Conservation (phyloP, 768 basidiomycete genomes). For the Boletales sp. region DNA sequence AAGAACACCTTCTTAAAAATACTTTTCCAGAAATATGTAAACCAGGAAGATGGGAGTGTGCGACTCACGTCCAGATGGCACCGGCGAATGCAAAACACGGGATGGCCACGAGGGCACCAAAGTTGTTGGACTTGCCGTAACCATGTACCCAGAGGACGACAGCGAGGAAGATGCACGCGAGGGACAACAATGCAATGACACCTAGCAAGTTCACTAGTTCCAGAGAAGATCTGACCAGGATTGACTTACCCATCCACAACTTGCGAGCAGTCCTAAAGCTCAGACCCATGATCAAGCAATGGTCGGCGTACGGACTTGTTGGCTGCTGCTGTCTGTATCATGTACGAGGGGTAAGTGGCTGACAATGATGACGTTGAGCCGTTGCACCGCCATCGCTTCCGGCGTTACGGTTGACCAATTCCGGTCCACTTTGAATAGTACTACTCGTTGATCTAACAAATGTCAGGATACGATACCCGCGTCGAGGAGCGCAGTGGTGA, state of each 20-base stretch:
- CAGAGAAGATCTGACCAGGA: background rate
- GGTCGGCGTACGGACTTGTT: too few species aligned
- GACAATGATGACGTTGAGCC: background rate
- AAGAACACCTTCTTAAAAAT: conserved; percentile 26
- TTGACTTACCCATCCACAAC: conserved; percentile 33
- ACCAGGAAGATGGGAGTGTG: background rate
- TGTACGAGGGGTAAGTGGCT: background rate
- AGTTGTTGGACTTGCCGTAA: conserved; percentile 31
- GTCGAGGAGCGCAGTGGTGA: too few species aligned
- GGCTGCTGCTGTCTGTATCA: too few species aligned
- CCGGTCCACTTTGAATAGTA: too few species aligned
- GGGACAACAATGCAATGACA: conserved; percentile 35
- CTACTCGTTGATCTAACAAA: too few species aligned
- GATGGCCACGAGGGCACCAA: conserved; percentile 40
- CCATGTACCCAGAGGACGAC: conserved; percentile 33
- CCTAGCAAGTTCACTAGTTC: conserved; percentile 19
- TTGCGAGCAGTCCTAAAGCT: conserved; percentile 44
- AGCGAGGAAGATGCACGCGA: conserved; percentile 33
- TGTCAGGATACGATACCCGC: too few species aligned
- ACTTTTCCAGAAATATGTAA: conserved; percentile 12
- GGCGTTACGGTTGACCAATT: too few species aligned
- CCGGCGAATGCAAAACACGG: conserved; percentile 21
- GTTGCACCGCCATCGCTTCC: too few species aligned
- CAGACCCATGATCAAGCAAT: conserved; percentile 31
- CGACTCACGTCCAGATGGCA: conserved; percentile 30